Evolutionary conservation across 164 flowering plant species (phyloP).

Genomic region (Taxillus chinensis): DNA sequence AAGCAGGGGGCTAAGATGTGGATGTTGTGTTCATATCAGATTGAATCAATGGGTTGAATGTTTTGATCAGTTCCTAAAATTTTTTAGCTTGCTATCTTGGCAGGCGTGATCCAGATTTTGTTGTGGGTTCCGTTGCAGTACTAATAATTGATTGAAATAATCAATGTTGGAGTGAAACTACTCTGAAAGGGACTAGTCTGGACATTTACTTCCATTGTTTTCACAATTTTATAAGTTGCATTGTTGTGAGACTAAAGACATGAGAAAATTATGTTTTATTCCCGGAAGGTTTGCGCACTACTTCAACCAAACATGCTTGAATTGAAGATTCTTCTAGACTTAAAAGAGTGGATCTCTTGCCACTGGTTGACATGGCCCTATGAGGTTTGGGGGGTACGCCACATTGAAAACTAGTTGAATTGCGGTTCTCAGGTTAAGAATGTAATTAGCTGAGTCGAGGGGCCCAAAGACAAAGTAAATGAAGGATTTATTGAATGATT

Average conservation of each 20-base stretch:
- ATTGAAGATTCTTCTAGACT: no score
- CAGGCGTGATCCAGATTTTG: slow-evolving; percentile 3
- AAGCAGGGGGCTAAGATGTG: slow-evolving; percentile 18
- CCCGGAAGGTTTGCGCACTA: no score
- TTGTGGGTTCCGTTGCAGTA: not conserved
- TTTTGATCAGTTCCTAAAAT: not conserved
- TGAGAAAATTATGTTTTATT: no score
- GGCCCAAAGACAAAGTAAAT: not conserved
- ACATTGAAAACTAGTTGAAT: not conserved
- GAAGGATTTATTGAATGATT: not conserved
- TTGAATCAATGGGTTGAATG: not conserved
- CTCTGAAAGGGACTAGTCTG: not conserved
- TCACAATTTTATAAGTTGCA: no score
- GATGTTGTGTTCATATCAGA: slow-evolving; percentile 10
- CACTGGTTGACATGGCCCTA: not conserved
- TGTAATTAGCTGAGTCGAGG: not conserved
- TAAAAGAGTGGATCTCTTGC: not conserved
- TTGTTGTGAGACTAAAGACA: no score
- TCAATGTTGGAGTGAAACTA: not conserved
- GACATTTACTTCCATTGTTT: no score
- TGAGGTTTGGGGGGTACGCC: not conserved
- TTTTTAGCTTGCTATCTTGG: slow-evolving; percentile 4
- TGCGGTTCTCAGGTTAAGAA: not conserved
- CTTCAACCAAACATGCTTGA: no score
- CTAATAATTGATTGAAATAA: not conserved